Base-by-base conservation (phyloP, 805 yeast genomes). In the Metschnikowia borealis region DNA sequence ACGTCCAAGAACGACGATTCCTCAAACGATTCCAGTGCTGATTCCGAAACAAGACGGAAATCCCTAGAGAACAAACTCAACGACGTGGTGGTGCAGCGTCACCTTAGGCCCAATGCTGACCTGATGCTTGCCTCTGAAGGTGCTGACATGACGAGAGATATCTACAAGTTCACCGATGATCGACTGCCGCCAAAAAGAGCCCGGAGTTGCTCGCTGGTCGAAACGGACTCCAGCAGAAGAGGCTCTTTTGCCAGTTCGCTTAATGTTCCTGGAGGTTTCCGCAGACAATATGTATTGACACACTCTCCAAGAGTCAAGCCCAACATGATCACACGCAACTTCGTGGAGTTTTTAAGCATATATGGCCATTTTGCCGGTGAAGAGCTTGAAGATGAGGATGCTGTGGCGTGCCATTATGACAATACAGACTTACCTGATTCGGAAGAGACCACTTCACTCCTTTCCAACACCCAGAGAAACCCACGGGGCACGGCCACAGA, bases 301-400 rank as follows among this genome's bases (percentile, higher is more conserved):
- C 56, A 50, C 45, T 33, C 54, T n/a, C 15, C 29, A 21, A 52
- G 52, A 17, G n/a, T 26, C 32, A 39, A 41, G 40, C 82, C 73
- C 13, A 73, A 82, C 8, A 75, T 83, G 50, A 64, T 86, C 37
- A 83, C 95, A 0, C 77, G 81, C 51, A 87, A 87, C 64, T 87
- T 87, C 55, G 73, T 87, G 57, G 94, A 87, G 64, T 87, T 87
- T 61, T 70, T 87, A 42, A 83, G 87, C 54, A 75, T 87, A 6
- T 87, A 87, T 65, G 95, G 95, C 6, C 92, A 87, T 70, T 87
- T 87, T 67, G 94, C 94, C 2, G 95, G 95, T 62, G 94, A 87
- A 66, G 81, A 83, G 37, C 75, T 87, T 48, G 92, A 85, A 59
- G 86, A 82, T 60, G 84, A 79, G 48, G 73, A 69, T 18, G 90